Evolutionary conservation across 257 asterid species (phyloP).

Genomic region (Scutellaria galericulata): DNA sequence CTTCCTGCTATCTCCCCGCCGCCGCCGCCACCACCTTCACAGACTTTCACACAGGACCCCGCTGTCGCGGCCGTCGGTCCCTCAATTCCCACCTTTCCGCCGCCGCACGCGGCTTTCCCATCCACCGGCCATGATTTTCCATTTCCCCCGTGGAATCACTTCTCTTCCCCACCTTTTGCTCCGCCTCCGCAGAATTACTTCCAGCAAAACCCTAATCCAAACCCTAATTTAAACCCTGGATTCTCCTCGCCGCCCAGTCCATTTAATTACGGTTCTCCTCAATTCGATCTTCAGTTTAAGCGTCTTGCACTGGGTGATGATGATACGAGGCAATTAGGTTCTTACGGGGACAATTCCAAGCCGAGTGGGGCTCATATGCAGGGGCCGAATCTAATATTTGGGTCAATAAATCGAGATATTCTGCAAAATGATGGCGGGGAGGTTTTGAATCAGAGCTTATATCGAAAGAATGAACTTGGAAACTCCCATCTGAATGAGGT

Average conservation of each 20-base stretch:
- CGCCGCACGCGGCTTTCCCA: constrained; percentile 32
- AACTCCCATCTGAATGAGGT: constrained; percentile 33
- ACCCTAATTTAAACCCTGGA: constrained; percentile 48
- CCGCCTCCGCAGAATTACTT: constrained; percentile 53
- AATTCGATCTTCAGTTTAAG: constrained; percentile 41
- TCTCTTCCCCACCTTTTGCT: constrained; percentile 55
- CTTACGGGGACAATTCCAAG: constrained; percentile 34
- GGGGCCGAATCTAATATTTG: constrained; percentile 63
- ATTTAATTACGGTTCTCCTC: constrained; percentile 43
- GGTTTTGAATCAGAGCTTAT: constrained; percentile 36
- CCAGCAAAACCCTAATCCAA: constrained; percentile 63
- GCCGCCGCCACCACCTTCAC: constrained; percentile 44
- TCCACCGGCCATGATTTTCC: constrained; percentile 37
- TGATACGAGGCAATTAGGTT: constrained; percentile 39
- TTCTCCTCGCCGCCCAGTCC: constrained; percentile 44
- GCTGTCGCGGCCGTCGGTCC: constrained; percentile 88
- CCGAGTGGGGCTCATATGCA: constrained; percentile 34
- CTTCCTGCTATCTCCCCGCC: constrained; percentile 30
- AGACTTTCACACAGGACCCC: constrained; percentile 63
- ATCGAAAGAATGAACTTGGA: constrained; percentile 33
- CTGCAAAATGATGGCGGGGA: constrained; percentile 33
- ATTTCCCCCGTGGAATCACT: constrained; percentile 40
- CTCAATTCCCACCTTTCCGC: constrained; percentile 40
- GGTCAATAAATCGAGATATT: constrained; percentile 47
- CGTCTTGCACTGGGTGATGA: constrained; percentile 34